Percentiles rank a stretch among this genome's conserved stretches.
Evolutionary conservation across 108 stramenopile species (phyloP).

Genomic region (Cyclotella sp.): DNA sequence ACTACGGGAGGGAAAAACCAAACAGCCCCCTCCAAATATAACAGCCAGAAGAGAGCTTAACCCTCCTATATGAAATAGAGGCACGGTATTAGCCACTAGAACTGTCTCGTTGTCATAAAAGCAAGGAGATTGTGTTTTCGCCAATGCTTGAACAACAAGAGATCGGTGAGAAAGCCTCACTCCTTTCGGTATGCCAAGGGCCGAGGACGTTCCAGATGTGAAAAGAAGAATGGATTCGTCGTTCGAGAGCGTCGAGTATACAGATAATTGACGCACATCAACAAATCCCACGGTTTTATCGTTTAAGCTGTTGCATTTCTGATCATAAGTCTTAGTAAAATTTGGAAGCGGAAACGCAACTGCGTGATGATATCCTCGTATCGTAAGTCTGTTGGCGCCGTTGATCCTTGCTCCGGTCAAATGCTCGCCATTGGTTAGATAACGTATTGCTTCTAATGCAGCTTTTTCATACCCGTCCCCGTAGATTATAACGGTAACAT

Average conservation of each 20-base stretch:
- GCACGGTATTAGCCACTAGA: constrained; percentile 84
- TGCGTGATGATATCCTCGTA: background rate
- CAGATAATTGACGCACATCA: too few species aligned
- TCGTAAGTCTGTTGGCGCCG: background rate
- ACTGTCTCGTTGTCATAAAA: constrained; percentile 57
- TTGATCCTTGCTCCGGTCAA: background rate
- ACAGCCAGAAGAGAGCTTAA: constrained; percentile 81
- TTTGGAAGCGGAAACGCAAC: constrained; percentile 31
- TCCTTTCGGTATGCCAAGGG: constrained; percentile 67
- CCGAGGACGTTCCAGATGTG: constrained; percentile 81
- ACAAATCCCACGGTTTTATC: background rate
- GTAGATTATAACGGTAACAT: constrained; percentile 25
- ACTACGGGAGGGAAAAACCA: constrained; percentile 64
- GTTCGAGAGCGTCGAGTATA: too few species aligned
- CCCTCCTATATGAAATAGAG: constrained; percentile 95
- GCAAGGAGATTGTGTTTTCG: constrained; percentile 70
- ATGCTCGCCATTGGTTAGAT: background rate
- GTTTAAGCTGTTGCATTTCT: background rate
- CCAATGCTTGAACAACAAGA: constrained; percentile 68
- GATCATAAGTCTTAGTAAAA: background rate
- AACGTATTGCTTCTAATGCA: constrained; percentile 34
- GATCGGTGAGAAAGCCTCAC: constrained; percentile 82
- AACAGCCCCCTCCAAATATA: constrained; percentile 74
- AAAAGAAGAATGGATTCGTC: constrained; percentile 78
- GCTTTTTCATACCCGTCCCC: constrained; percentile 42